These are phyloP conservation scores for Arabis alpina DNA, from an alignment of 345 rosid species.

Conservation along the genomic window DNA sequence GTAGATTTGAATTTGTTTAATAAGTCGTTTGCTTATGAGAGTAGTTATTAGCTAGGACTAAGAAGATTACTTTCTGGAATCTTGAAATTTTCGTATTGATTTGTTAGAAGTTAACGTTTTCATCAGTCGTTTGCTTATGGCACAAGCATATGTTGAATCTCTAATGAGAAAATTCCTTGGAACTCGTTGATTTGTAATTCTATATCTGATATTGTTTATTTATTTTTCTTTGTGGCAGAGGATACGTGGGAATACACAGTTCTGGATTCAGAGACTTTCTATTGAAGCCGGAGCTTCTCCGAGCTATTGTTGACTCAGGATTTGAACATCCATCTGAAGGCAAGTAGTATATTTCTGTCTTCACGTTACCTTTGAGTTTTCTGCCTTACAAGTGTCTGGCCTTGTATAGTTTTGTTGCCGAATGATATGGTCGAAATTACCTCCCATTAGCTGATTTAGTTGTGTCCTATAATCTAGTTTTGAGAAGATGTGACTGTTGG, in stretches of 20 bases:
- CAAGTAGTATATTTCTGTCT: conserved; percentile 27
- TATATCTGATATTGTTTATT: background rate
- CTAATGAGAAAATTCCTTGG: too few relatives aligned
- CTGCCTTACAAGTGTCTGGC: background rate
- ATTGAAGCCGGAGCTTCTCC: conserved; percentile 96
- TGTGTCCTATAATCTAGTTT: too few relatives aligned
- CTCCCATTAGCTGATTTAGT: too few relatives aligned
- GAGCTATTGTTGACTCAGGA: too few relatives aligned
- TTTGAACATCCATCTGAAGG: conserved; percentile 99
- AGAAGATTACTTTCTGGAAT: background rate
- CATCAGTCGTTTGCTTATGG: too few relatives aligned
- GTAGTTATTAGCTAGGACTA: background rate
- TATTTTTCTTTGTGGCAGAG: conserved; percentile 48
- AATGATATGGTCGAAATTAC: too few relatives aligned
- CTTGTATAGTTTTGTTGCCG: too few relatives aligned
- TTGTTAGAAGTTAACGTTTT: too few relatives aligned
- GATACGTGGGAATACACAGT: conserved; percentile 98
- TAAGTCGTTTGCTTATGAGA: background rate
- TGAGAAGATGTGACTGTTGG: too few relatives aligned
- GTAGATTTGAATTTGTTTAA: background rate
- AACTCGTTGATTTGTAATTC: too few relatives aligned
- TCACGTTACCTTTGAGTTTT: background rate
- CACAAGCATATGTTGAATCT: too few relatives aligned
- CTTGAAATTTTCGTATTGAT: too few relatives aligned
- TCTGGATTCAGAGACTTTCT: conserved; percentile 99